Evolutionary conservation across 2,329 filamentous ascomycete species (phyloP).

Genomic region (Teratosphaeria destructans): DNA sequence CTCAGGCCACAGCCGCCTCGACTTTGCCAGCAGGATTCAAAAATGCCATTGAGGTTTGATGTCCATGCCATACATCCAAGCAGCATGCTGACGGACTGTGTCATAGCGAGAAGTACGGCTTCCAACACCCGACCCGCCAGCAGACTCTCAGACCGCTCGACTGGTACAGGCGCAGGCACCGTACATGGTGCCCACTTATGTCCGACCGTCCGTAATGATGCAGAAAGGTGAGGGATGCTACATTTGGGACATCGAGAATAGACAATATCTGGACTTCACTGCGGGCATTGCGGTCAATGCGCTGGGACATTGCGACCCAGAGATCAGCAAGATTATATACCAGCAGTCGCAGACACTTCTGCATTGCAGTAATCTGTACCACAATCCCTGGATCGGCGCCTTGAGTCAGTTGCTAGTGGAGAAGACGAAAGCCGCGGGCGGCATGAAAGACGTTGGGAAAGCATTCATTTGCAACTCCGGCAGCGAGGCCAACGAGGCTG

Average conservation of each 20-base stretch:
- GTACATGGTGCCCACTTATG: constrained; percentile 94
- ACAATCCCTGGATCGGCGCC: constrained; percentile 89
- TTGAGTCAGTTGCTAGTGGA: constrained; percentile 78
- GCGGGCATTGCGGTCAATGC: constrained; percentile 92
- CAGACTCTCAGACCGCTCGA: constrained; percentile 63
- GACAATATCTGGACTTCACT: constrained; percentile 87
- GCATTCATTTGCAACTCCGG: constrained; percentile 96
- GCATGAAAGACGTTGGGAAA: constrained; percentile 67
- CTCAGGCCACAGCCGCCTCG: constrained; percentile 29
- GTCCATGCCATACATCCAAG: neutral
- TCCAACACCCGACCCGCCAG: constrained; percentile 61
- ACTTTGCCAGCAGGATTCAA: constrained; percentile 32
- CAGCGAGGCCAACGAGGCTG: constrained; percentile 93
- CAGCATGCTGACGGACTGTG: neutral
- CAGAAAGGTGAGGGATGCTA: constrained; percentile 78
- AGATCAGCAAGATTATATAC: constrained; percentile 61
- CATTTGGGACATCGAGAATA: constrained; percentile 81
- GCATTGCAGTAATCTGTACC: constrained; percentile 92
- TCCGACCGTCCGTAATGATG: constrained; percentile 82
- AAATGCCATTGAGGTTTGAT: constrained; percentile 31
- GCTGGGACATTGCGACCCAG: constrained; percentile 79
- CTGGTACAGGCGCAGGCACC: constrained; percentile 66
- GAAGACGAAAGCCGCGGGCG: constrained; percentile 66
- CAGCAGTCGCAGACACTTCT: constrained; percentile 61
- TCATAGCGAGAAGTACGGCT: constrained; percentile 39